Evolutionary conservation across 371 early-diverging fungal species (phyloP).

Genomic region (Lichtheimia ramosa): DNA sequence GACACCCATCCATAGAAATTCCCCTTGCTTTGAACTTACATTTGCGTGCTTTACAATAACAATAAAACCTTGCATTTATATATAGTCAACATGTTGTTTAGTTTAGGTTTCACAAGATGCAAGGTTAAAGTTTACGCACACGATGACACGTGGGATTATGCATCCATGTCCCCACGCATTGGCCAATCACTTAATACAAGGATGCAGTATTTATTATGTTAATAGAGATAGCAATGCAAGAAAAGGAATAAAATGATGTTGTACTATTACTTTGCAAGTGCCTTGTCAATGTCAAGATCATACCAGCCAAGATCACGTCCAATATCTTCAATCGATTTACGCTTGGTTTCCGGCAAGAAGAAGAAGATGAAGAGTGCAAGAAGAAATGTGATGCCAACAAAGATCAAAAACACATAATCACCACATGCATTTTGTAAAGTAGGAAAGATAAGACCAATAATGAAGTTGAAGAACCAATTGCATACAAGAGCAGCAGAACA

Average conservation of each 20-base stretch:
- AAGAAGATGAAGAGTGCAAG: conserved; percentile 57
- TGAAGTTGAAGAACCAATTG: conserved; percentile 73
- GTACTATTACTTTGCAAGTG: background rate
- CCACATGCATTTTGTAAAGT: conserved; percentile 57
- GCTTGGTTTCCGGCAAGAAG: conserved; percentile 82
- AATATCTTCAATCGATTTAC: conserved; percentile 67
- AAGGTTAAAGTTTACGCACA: background rate
- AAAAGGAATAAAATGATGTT: background rate
- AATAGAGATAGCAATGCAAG: background rate
- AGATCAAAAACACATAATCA: conserved; percentile 75
- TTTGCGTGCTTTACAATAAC: background rate
- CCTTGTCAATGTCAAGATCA: conserved; percentile 20
- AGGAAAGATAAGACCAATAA: conserved; percentile 67
- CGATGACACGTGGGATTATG: background rate
- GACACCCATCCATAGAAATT: background rate
- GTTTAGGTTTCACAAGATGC: too few species aligned
- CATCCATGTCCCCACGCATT: background rate
- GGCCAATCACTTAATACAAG: background rate
- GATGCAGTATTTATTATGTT: too few species aligned
- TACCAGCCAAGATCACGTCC: conserved; percentile 46
- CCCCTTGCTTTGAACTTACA: background rate
- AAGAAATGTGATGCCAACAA: conserved; percentile 54
- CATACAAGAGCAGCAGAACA: conserved; percentile 59
- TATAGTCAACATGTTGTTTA: background rate
- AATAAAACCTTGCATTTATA: too few species aligned